phyloP scores from a whole-genome alignment of 1,284 basidiomycete species.

The Naganishia liquefaciens region DNA sequence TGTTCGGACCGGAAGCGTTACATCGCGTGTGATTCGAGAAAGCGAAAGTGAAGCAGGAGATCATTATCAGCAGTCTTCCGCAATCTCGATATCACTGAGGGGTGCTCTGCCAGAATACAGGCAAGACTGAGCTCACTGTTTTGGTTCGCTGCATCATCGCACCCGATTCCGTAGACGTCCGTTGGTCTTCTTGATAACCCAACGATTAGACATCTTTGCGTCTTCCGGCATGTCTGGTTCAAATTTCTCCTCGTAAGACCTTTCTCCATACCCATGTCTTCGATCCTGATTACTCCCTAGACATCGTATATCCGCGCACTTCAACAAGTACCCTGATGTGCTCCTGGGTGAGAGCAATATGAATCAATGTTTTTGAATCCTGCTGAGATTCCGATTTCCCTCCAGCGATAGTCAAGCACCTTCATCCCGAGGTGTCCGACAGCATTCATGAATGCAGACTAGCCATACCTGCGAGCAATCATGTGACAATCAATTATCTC shows the following conservation, averaged over 20 bases:
- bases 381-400: background rate
- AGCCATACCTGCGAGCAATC: conserved; percentile 7
- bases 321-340: conserved; percentile 19
- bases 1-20: too few relatives aligned
- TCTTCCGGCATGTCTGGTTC: too few relatives aligned
- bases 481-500: conserved; percentile 8
- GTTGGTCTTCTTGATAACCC: too few relatives aligned
- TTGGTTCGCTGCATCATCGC: too few relatives aligned
- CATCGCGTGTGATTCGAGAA: too few relatives aligned
- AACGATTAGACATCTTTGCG: too few relatives aligned
- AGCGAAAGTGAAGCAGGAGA: too few relatives aligned
- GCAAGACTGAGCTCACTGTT: too few relatives aligned
- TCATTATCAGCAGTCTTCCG: too few relatives aligned
- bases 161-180: too few relatives aligned
- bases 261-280: background rate
- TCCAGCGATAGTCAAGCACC: conserved; percentile 21
- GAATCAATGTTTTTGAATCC: background rate
- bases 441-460: background rate
- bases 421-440: conserved; percentile 9
- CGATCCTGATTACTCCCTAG: background rate
- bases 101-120: too few relatives aligned
- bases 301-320: conserved; percentile 12
- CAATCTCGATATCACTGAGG: too few relatives aligned
- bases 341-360: background rate
- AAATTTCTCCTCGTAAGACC: background rate